These are phyloP conservation scores for Spatholobus suberectus DNA, from an alignment of 306 rosid genomes.

Conservation along the genomic window DNA sequence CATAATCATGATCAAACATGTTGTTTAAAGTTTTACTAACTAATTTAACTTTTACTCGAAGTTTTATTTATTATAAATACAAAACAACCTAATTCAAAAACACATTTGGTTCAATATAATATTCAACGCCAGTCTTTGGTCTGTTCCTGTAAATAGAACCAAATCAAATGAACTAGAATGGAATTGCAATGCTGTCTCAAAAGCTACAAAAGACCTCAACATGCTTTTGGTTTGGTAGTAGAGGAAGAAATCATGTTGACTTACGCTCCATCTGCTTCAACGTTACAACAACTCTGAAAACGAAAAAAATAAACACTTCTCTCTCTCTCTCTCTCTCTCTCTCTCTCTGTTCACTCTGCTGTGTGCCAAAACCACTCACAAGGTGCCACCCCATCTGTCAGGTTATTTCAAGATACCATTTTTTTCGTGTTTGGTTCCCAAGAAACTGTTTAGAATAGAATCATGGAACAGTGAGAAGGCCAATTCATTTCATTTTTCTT, in stretches of 20 bases:
- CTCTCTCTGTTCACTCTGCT: conserved; percentile 45
- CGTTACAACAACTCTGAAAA: conserved; percentile 44
- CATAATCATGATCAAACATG: not conserved
- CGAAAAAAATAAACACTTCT: not conserved
- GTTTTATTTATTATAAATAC: not conserved
- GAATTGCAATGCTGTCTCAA: conserved; percentile 47
- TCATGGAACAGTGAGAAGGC: conserved; percentile 17
- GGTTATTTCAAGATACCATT: conserved; percentile 38
- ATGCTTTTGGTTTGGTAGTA: conserved; percentile 52
- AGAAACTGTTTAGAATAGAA: conserved; percentile 44
- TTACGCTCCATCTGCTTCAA: conserved; percentile 62
- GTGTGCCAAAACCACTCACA: conserved; percentile 42
- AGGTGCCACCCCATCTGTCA: conserved; percentile 40
- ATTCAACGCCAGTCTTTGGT: not conserved
- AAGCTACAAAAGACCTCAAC: conserved; percentile 71
- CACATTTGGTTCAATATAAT: not conserved
- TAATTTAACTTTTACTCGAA: conserved; percentile 4
- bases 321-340: conserved; percentile 34
- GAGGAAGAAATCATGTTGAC: conserved; percentile 69
- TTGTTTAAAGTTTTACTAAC: not conserved
- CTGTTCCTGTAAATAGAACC: conserved; percentile 41
- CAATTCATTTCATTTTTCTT: conserved; percentile 2
- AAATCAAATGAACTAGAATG: conserved; percentile 41
- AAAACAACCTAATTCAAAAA: not conserved
- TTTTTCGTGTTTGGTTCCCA: conserved; percentile 51